A percentile compares a stretch with the other conserved stretches of the same genome.
phyloP scores from a whole-genome alignment of 192 early-diverging fungal genomes.

The Podila horticola region DNA sequence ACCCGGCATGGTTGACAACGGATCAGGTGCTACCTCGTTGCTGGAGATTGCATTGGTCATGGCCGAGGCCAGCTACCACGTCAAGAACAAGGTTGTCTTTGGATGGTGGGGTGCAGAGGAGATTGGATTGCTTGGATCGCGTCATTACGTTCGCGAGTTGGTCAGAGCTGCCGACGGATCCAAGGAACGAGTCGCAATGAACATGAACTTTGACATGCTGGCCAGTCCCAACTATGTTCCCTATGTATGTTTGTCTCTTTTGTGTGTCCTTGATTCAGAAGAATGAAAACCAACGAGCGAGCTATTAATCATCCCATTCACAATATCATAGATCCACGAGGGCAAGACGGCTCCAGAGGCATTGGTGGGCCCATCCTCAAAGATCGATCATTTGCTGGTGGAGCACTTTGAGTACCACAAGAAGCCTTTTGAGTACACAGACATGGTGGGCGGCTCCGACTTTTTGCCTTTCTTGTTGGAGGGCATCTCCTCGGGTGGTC shows the following conservation, averaged over 20 bases:
- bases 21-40: constrained; percentile 65
- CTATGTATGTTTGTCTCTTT: constrained; percentile 37
- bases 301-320: no score
- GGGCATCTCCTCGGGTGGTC: constrained; percentile 69
- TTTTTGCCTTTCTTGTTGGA: constrained; percentile 76
- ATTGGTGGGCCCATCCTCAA: constrained; percentile 59
- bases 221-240: constrained; percentile 78
- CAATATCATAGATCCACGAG: constrained; percentile 61
- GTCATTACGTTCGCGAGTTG: constrained; percentile 65
- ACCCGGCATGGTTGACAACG: constrained; percentile 79
- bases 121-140: constrained; percentile 72
- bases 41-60: constrained; percentile 70
- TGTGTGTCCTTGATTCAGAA: neutral
- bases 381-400: constrained; percentile 69
- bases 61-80: constrained; percentile 47
- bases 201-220: constrained; percentile 81
- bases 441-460: constrained; percentile 71
- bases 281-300: no score
- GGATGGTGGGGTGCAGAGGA: constrained; percentile 83
- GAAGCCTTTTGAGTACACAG: constrained; percentile 60
- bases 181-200: constrained; percentile 62
- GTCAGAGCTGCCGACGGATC: constrained; percentile 39
- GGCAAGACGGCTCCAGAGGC: constrained; percentile 67
- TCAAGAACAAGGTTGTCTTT: constrained; percentile 72
- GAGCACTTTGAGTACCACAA: constrained; percentile 61